phyloP scores from a whole-genome alignment of 345 rosid genomes.

The Alliaria petiolata region DNA sequence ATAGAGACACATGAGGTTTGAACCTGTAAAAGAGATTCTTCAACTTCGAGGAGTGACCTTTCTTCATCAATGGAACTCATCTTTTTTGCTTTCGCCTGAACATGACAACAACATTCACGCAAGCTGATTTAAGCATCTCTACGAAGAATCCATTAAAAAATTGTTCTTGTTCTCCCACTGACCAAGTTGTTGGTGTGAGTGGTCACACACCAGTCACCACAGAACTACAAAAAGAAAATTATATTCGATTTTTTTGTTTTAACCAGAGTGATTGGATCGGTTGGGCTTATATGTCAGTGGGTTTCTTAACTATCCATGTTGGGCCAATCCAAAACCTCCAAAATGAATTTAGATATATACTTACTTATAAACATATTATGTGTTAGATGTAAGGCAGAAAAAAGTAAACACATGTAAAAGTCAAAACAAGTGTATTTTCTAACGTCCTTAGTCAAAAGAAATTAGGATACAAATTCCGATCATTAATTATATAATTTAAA shows the following conservation, averaged over 20 bases:
- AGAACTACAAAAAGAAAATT: too few relatives aligned
- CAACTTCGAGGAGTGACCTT: constrained; percentile 35
- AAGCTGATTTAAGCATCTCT: not conserved
- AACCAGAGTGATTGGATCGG: not conserved
- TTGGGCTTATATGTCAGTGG: not conserved
- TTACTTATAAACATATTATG: not conserved
- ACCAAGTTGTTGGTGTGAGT: constrained; percentile 13
- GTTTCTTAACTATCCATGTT: too few relatives aligned
- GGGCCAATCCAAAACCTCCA: not conserved
- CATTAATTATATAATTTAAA: too few relatives aligned
- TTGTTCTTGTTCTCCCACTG: constrained; percentile 8
- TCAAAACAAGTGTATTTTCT: not conserved
- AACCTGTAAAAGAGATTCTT: constrained; percentile 50
- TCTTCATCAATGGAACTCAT: constrained; percentile 58
- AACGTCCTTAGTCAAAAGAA: too few relatives aligned
- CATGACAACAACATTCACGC: too few relatives aligned
- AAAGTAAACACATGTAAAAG: not conserved
- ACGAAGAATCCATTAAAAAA: not conserved
- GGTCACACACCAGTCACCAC: not conserved
- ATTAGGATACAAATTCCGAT: too few relatives aligned
- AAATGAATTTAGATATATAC: not conserved
- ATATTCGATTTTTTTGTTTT: too few relatives aligned
- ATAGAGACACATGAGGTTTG: not conserved
- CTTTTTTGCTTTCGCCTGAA: not conserved
- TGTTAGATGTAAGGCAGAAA: not conserved